phyloP scores from a whole-genome alignment of 495 filamentous ascomycete genomes.

The Lepraria neglecta region DNA sequence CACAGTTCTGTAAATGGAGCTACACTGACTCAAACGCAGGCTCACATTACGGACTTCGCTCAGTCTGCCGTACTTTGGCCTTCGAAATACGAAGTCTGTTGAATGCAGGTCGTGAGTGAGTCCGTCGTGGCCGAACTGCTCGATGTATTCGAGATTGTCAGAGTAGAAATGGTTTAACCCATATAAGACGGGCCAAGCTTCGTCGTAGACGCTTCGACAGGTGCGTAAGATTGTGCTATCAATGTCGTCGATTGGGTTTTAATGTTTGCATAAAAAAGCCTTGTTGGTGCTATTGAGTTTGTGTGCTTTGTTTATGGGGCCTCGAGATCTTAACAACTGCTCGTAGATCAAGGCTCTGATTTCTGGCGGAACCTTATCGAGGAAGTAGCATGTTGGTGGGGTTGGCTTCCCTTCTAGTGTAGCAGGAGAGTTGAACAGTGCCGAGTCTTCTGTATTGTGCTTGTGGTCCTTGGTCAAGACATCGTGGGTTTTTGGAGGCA shows the following conservation, averaged over 20 bases:
- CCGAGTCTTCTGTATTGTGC: too few relatives aligned
- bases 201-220: background rate
- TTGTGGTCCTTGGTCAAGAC: too few relatives aligned
- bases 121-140: background rate
- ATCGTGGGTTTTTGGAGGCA: too few relatives aligned
- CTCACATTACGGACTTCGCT: background rate
- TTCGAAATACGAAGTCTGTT: background rate
- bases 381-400: background rate
- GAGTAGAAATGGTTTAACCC: background rate
- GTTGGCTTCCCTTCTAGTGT: too few relatives aligned
- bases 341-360: background rate
- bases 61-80: background rate
- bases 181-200: background rate
- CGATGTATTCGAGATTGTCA: background rate
- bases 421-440: too few relatives aligned
- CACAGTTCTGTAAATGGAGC: background rate
- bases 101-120: background rate
- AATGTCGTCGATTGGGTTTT: background rate
- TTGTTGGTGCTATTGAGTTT: background rate
- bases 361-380: background rate
- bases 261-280: background rate
- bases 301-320: background rate
- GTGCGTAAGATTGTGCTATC: slow-evolving; percentile 3
- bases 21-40: background rate
- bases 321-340: background rate